Evolutionary conservation across 169 alveolate genomes (phyloP), one percentile per base, ranked within the genome.

Genomic region (Plasmodium vinckei): DNA sequence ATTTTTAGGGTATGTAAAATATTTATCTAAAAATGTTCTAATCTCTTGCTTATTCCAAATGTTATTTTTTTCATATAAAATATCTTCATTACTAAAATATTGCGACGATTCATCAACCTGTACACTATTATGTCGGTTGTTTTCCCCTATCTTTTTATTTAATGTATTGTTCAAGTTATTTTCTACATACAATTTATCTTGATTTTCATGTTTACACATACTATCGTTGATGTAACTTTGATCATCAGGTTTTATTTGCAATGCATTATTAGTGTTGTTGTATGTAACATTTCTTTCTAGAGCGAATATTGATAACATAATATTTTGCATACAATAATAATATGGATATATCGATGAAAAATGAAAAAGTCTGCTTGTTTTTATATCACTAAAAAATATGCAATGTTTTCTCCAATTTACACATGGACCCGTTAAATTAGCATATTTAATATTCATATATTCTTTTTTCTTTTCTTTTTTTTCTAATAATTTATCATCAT

Each of bases 1-100:
- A 70, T 96, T 95, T 56, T 96, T 96, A 19, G 98, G 98, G 73
- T 96, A 95, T 95, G 94, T 89, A 47, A 96, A 88, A 54, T 94
- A 96, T 87, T 95, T 94, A 73, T 95, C 97, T 9, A 95, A 88
- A 64, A 94, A 96, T 15, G 86, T 92, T 56, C 95, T 91, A 44
- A 94, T 93, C 59, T 96, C 97, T 27, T 92, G 87, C 67, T 69
- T 89, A 21, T 95, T 93, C 98, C 98, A 96, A 56, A 95, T 91
- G 63, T 93, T 87, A 71, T 92, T 82, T 49, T 87, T 82, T 54
- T 94, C 87, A 39, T 60, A 71, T 17, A 42, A 65, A 19, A 86
- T 19, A 49, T 93, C 93, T 19, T 91, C 94, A 39, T 67, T 77
- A 17, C 72, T 33, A 65, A 87, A 51, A 64, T 54, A 89, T 42